Conservation (phyloP, 164 flowering plant genomes). For the Nymphaea colorata region DNA sequence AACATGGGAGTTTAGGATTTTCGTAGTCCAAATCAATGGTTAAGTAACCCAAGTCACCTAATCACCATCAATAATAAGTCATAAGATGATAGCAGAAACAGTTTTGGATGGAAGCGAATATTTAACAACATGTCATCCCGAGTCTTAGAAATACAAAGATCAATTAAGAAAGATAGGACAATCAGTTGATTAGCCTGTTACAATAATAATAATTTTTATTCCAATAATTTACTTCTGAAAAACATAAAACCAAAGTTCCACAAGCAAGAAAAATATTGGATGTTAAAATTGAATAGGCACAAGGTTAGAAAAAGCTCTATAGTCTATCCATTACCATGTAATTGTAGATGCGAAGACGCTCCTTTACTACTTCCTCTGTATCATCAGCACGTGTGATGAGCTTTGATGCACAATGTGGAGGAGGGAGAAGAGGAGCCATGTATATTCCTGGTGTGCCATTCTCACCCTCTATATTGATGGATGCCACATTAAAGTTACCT, state of each 20-base stretch:
- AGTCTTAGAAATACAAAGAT: too few relatives aligned
- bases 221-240: background rate
- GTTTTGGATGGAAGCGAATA: too few relatives aligned
- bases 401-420: slow-evolving; percentile 68
- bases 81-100: too few relatives aligned
- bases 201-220: too few relatives aligned
- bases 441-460: slow-evolving; percentile 64
- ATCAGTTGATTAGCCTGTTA: too few relatives aligned
- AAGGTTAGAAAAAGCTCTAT: background rate
- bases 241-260: background rate
- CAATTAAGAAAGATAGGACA: too few relatives aligned
- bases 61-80: too few relatives aligned
- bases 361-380: slow-evolving; percentile 73
- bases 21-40: too few relatives aligned
- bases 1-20: too few relatives aligned
- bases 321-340: slow-evolving; percentile 40
- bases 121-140: too few relatives aligned
- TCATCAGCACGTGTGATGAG: slow-evolving; percentile 84
- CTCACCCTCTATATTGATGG: slow-evolving; percentile 60
- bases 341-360: slow-evolving; percentile 58
- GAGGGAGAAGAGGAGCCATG: slow-evolving; percentile 93
- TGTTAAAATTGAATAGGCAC: background rate
- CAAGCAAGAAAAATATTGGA: background rate
- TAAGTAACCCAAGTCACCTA: too few relatives aligned
- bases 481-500: slow-evolving; percentile 64